Evolutionary conservation across 148 eudicot genomes (phyloP).

Genomic region (Tetragonia tetragonoides): DNA sequence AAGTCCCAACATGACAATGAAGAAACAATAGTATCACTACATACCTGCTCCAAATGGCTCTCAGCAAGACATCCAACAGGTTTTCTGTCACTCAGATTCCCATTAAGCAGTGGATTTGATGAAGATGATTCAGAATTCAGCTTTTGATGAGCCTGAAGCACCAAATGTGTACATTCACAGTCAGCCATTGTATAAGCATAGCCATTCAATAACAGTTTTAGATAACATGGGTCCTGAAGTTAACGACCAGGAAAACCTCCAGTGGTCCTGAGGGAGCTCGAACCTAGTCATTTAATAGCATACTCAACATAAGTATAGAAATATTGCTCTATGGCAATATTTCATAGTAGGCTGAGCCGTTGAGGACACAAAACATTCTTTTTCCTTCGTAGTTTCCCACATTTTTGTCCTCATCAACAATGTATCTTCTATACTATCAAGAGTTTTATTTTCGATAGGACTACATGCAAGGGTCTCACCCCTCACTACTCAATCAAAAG

Average conservation of each 20-base stretch:
- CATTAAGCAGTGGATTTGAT: constrained; percentile 29
- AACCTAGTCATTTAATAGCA: not conserved
- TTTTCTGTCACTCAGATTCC: constrained; percentile 20
- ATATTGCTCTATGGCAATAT: not conserved
- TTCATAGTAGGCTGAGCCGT: not conserved
- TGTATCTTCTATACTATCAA: not conserved
- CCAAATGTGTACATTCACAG: not conserved
- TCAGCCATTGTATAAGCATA: not conserved
- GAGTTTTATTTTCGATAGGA: not conserved
- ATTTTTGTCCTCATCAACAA: not conserved
- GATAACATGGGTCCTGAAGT: too few relatives aligned
- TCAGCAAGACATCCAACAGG: constrained; percentile 18
- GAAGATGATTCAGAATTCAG: constrained; percentile 44
- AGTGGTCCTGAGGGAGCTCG: too few relatives aligned
- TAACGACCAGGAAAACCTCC: too few relatives aligned
- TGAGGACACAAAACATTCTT: not conserved
- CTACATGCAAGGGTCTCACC: not conserved
- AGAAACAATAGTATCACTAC: not conserved
- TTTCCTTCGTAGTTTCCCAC: not conserved
- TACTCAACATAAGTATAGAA: not conserved
- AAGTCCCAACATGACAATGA: not conserved
- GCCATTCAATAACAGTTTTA: too few relatives aligned
- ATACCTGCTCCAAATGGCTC: constrained; percentile 38
- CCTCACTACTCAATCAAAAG: too few relatives aligned
- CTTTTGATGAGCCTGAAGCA: constrained; percentile 37